A percentile compares a stretch with the other conserved stretches of the same genome.
Conservation (phyloP, 2,329 filamentous ascomycete species). For the Talaromyces sp. region DNA sequence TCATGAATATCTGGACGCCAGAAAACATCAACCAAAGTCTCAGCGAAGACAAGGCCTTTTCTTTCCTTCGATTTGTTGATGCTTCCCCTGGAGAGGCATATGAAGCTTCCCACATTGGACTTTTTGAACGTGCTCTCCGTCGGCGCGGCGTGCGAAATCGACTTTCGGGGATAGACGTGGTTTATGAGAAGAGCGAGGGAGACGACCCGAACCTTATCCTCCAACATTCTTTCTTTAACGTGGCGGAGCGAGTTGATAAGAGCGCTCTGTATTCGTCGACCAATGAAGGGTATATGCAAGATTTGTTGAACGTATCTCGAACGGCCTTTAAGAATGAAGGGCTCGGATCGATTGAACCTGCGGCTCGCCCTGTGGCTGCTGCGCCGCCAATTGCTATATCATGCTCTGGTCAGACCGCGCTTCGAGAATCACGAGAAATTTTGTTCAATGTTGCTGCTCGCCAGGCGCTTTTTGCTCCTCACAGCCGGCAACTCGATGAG, state of each 20-base stretch:
- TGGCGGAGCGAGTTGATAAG: slow-evolving; percentile 64
- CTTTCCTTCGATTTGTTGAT: slow-evolving; percentile 85
- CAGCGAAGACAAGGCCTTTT: slow-evolving; percentile 64
- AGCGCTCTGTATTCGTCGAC: slow-evolving; percentile 65
- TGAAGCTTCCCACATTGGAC: slow-evolving; percentile 60
- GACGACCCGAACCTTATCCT: slow-evolving; percentile 62
- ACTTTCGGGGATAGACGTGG: slow-evolving; percentile 61
- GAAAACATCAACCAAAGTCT: slow-evolving; percentile 67
- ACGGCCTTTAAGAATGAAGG: slow-evolving; percentile 63
- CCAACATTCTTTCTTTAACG: slow-evolving; percentile 73
- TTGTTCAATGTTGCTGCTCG: slow-evolving; percentile 77
- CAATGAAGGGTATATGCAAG: slow-evolving; percentile 64
- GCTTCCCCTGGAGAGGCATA: slow-evolving; percentile 68
- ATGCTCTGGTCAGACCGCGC: slow-evolving; percentile 62
- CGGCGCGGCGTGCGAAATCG: slow-evolving; percentile 49
- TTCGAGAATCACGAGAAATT: slow-evolving; percentile 60
- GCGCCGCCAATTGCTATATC: slow-evolving; percentile 81
- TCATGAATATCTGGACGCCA: slow-evolving; percentile 88
- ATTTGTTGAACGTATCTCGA: slow-evolving; percentile 73
- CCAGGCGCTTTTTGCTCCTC: slow-evolving; percentile 65
- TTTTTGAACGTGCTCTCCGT: slow-evolving; percentile 69
- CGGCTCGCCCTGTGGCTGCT: slow-evolving; percentile 69
- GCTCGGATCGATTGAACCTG: slow-evolving; percentile 73
- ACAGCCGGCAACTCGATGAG: slow-evolving; percentile 59
- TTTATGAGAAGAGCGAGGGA: slow-evolving; percentile 62